Base-by-base conservation (phyloP, 345 rosid species). In the Gossypioides kirkii region DNA sequence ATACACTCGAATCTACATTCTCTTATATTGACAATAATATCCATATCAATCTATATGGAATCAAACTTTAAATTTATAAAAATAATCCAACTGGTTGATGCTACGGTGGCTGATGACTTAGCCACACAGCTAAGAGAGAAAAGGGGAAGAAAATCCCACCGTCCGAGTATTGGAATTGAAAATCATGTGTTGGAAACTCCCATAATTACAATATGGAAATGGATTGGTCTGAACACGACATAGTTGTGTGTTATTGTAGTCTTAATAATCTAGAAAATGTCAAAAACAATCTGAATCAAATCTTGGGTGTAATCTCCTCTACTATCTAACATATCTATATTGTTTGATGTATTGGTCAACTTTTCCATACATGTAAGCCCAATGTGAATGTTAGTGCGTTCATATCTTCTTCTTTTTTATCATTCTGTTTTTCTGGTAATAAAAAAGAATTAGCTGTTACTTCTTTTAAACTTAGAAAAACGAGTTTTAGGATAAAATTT, bases 231-330 rank as follows among this genome's bases (percentile, higher is more conserved):
- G 38, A 32, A 32, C 38, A 32, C 38, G 7, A 32, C 38, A 32
- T 32, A 32, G 38, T 32, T 32, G 38, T 32, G 38, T 32, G 38
- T 5, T 32, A 0, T 16, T 46, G 3, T 67, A 10, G 60, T 67
- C 58, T 50, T 18, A 59, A 13, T 43, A 49, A 36, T 49, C 41
- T 71, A 6, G 36, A 69, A 65, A 63, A 8, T 46, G 68, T 49
- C 16, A 11, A 20, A 32, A 61, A 32, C 70, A 76, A 62, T 76
- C 66, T 32, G 10, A 62, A 71, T 53, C 59, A 71, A 64, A 71
- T 77, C 76, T 50, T 73, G 16, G 41, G 22, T 32, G 38, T 10
- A 46, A 69, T 73, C 62, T 73, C 61, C 26, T 6, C 41, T 59
- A 59, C 3, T 22, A 62, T n/a, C 71, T 26, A 68, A 10, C 32